Evolutionary conservation across 129 eudicot genomes (phyloP), one percentile per base, ranked within the genome.

Genomic region (Flaveria linearis): DNA sequence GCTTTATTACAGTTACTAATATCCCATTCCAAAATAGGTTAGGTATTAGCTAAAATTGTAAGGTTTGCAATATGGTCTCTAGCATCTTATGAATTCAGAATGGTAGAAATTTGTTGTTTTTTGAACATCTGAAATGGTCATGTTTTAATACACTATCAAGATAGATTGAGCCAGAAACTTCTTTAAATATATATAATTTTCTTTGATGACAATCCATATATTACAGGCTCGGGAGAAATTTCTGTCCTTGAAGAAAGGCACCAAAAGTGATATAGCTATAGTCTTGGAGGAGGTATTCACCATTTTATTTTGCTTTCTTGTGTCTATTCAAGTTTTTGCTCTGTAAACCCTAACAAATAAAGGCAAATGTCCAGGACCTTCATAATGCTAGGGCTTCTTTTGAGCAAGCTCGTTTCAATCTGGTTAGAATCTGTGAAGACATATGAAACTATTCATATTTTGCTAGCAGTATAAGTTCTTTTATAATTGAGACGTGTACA

Each of bases 341-440:
- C 50, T 15, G 14, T 67, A 55, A 61, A 71, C 71, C 33, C 71
- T 78, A 46, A 86, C 61, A 41, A 74, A 30, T 16, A 9, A 41
- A 51, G 30, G 76, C 61, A 79, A 71, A 55, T 23, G 47, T 84
- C 11, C 88, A 93, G 98, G 98, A 93, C 81, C 98, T 93, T 80
- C 90, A 93, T 84, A 83, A 84, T 82, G 91, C 98, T 57, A 85
- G 98, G 82, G 88, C 91, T 85, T 78, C 92, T 70, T 93, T 93
- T 88, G 98, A 93, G 90, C 96, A 93, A 82, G 98, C 98, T 73
- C 96, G 98, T 52, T 93, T 93, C 77, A 88, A 81, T 84, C 88
- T 93, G 97, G 98, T 93, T 58, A 63, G 86, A 79, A 45, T 57
- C 22, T 58, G 22, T 68, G 10, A 26, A 70, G 11, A 26, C 26